Base-by-base conservation (phyloP, 2,329 filamentous ascomycete genomes). In the Monosporascus sp. region DNA sequence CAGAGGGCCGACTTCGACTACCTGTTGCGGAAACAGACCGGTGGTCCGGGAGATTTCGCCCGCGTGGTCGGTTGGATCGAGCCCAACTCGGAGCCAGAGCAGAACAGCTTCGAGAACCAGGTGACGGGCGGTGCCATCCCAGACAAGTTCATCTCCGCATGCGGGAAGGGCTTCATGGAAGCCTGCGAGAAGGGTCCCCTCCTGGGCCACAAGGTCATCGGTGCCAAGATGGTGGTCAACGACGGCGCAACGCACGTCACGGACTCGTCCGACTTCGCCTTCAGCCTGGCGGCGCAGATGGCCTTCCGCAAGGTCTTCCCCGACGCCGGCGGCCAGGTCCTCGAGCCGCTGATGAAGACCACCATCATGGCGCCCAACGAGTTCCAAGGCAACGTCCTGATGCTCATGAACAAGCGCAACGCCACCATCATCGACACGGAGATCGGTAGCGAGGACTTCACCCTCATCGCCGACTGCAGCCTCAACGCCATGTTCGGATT, bases 401-500 rank as follows among this genome's bases (percentile, higher is more conserved):
- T 91, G 65, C 76, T 99, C 48, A 80, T 99, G 76, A 99, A 97
- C 78, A 99, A 99, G 84, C 86, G 94, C 59, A 94, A 91, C 66
- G 91, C 93, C 37, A 88, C 90, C 49, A 97, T 99, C 65, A 88
- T 91, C 68, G 94, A 99, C 66, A 97, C 92, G 6, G 94, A 99
- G 68, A 91, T 94, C 62, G 92, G 92, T 36, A 79, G 85, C 17
- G 94, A 99, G 66, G 94, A 99, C 67, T 97, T 99, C 67, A 96
- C 90, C 6, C 81, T 97, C 54, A 84, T 86, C 52, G 92, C 91
- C 25, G 94, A 97, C 74, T 96, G 91, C 77, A 92, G 87, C 69
- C 74, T 99, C 69, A 96, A 97, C 71, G 84, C 87, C 70, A 99
- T 99, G 94, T 99, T 99, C 70, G 94, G 94, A 58, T 97, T 99